These are phyloP conservation scores for Pistacia atlantica DNA, from an alignment of 345 rosid species.

Conservation along the genomic window DNA sequence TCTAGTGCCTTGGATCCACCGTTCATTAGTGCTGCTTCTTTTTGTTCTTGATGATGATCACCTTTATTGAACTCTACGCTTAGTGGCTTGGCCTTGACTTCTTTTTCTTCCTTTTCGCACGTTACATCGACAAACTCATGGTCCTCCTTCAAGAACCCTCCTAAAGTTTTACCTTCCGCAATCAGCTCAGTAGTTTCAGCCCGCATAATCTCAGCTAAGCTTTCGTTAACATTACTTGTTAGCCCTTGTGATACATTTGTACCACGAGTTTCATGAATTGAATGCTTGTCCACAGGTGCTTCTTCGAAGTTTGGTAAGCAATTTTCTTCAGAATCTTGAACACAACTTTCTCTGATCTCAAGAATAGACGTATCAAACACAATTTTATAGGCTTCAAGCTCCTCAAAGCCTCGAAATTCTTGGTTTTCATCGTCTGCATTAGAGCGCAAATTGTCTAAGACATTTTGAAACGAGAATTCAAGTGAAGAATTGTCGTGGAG, in stretches of 20 bases:
- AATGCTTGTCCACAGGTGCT: constrained; percentile 27
- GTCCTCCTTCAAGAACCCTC: constrained; percentile 41
- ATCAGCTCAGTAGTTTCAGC: constrained; percentile 15
- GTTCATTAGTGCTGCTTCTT: constrained; percentile 29
- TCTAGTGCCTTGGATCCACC: constrained; percentile 53
- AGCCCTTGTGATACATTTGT: background rate
- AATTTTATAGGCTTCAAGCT: constrained; percentile 63
- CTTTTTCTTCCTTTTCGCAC: constrained; percentile 39
- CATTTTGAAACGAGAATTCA: constrained; percentile 37
- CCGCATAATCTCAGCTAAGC: background rate
- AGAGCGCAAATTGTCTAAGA: constrained; percentile 44
- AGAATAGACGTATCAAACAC: constrained; percentile 50
- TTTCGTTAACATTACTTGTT: background rate
- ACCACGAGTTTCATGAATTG: constrained; percentile 20
- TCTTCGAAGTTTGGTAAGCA: constrained; percentile 20
- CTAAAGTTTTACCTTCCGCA: constrained; percentile 36
- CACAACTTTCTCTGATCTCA: constrained; percentile 29
- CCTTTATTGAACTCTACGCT: constrained; percentile 47
- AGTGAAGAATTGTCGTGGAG: constrained; percentile 19
- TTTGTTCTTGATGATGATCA: constrained; percentile 27
- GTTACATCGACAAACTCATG: constrained; percentile 20
- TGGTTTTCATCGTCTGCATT: constrained; percentile 37
- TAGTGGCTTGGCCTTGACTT: constrained; percentile 57
- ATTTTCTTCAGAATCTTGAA: constrained; percentile 18
- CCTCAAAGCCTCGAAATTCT: constrained; percentile 39